These are phyloP conservation scores for Dissoconium aciculare DNA, from an alignment of 2,329 filamentous ascomycete genomes.

Conservation along the genomic window DNA sequence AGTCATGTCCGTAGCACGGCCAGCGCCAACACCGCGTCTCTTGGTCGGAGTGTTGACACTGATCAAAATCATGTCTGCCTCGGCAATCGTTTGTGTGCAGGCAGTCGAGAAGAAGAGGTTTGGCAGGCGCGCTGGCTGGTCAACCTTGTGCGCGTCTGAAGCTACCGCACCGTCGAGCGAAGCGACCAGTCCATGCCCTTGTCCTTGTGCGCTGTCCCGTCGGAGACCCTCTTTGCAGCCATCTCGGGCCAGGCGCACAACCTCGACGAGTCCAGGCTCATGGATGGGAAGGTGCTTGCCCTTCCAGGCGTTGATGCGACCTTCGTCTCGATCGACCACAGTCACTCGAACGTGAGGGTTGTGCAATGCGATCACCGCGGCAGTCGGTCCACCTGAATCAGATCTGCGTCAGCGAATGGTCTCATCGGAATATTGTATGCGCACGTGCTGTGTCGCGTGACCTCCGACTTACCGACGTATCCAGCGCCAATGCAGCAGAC, in stretches of 20 bases:
- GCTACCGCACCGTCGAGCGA: conserved; percentile 5
- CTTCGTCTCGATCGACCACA: conserved; percentile 53
- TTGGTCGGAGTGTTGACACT: conserved; percentile 74
- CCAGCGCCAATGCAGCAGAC: conserved; percentile 63
- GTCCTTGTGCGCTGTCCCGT: background rate
- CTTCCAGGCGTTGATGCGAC: conserved; percentile 56
- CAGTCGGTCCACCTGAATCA: conserved; percentile 45
- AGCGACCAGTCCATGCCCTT: background rate
- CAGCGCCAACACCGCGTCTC: conserved; percentile 50
- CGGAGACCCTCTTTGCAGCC: background rate
- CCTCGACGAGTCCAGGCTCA: conserved; percentile 53
- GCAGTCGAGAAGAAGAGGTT: conserved; percentile 63
- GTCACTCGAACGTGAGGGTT: conserved; percentile 56
- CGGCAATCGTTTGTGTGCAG: conserved; percentile 43
- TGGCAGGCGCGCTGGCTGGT: conserved; percentile 29
- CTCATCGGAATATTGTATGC: too few species aligned
- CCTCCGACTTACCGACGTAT: conserved; percentile 48
- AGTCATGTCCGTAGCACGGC: conserved; percentile 56
- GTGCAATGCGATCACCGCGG: conserved; percentile 56
- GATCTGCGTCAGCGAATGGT: too few species aligned
- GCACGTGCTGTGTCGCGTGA: conserved; percentile 2
- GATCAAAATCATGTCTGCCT: conserved; percentile 58
- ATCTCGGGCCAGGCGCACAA: conserved; percentile 47
- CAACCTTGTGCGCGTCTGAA: background rate
- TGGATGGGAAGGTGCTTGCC: conserved; percentile 60